phyloP scores from a whole-genome alignment of 164 flowering plant species.

The Vitis vinifera region ASM3070453v1 NC_081813.1:5927001-5927500 shows the following conservation, averaged over 20 bases:
- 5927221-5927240: background rate
- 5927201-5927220: slow-evolving; percentile 2
- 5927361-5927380: background rate
- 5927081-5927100: background rate
- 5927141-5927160: slow-evolving; percentile 4
- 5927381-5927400: background rate
- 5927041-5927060: slow-evolving; percentile 4
- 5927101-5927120: background rate
- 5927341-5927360: background rate
- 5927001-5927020: slow-evolving; percentile 4
- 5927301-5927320: background rate
- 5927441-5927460: background rate
- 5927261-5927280: background rate
- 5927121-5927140: slow-evolving; percentile 8
- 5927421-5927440: background rate
- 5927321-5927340: background rate
- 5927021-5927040: background rate
- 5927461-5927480: background rate
- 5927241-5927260: background rate
- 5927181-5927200: slow-evolving; percentile 2
- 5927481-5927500: background rate
- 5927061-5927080: background rate
- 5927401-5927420: background rate
- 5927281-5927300: background rate
- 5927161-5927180: slow-evolving; percentile 9